Evolutionary conservation across 2,329 filamentous ascomycete species (phyloP).

Genomic region (Trichoderma atroviride): DNA sequence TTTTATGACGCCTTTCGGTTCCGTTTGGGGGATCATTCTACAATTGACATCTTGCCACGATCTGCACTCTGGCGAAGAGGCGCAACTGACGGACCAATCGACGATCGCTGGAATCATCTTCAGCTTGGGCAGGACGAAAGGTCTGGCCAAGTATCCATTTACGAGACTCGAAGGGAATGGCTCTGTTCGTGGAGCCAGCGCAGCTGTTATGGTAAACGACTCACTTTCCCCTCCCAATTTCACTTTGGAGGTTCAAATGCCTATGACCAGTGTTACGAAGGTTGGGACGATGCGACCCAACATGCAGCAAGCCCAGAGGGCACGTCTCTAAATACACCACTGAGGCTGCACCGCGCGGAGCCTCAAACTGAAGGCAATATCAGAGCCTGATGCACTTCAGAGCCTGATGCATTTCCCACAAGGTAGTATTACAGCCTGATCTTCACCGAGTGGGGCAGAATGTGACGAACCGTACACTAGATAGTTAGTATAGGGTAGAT

Average conservation of each 20-base stretch:
- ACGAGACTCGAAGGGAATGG: constrained; percentile 74
- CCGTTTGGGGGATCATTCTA: constrained; percentile 50
- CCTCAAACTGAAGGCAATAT: too few species aligned
- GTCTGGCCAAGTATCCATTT: constrained; percentile 60
- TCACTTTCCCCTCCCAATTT: constrained; percentile 46
- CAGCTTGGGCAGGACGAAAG: constrained; percentile 62
- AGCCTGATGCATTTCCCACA: too few species aligned
- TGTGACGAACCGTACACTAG: too few species aligned
- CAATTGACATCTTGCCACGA: constrained; percentile 47
- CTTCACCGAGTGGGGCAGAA: too few species aligned
- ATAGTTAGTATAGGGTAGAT: too few species aligned
- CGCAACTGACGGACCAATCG: constrained; percentile 70
- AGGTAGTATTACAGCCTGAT: too few species aligned
- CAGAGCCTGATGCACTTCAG: too few species aligned
- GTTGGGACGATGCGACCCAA: constrained; percentile 41
- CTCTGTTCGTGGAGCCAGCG: constrained; percentile 59
- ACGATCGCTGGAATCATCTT: constrained; percentile 73
- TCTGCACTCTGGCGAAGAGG: constrained; percentile 61
- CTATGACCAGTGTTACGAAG: background rate
- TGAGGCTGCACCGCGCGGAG: too few species aligned
- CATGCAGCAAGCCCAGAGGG: constrained; percentile 27
- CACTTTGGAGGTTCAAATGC: background rate
- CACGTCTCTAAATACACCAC: too few species aligned
- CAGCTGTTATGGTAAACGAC: constrained; percentile 64
- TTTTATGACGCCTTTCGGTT: constrained; percentile 71